Conservation (phyloP, 2,329 filamentous ascomycete genomes). For the Herpomyces periplanetae region DNA sequence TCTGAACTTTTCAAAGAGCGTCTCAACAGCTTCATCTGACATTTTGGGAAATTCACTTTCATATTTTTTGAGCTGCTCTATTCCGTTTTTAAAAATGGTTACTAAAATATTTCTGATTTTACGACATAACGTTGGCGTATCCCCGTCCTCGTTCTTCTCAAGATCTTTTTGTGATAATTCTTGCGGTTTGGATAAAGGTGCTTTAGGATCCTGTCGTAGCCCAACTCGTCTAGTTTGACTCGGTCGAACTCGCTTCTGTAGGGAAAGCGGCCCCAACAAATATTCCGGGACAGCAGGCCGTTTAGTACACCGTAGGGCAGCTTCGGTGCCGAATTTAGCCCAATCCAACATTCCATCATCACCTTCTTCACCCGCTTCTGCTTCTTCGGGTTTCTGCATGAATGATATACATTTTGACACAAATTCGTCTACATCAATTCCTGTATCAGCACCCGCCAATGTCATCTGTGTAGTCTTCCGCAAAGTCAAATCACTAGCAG, state of each 20-base stretch:
- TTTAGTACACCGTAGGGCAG: constrained; percentile 27
- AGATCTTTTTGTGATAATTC: constrained; percentile 35
- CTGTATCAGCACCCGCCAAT: constrained; percentile 27
- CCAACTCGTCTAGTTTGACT: constrained; percentile 26
- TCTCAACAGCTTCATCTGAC: constrained; percentile 1
- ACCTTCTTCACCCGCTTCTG: constrained; percentile 15
- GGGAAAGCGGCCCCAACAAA: constrained; percentile 48
- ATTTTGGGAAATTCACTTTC: constrained; percentile 5
- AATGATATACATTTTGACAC: constrained; percentile 58
- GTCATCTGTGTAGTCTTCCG: constrained; percentile 35
- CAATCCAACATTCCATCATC: constrained; percentile 48
- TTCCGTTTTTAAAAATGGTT: constrained; percentile 7
- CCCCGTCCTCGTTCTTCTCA: constrained; percentile 31
- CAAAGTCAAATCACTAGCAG: constrained; percentile 35
- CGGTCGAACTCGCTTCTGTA: constrained; percentile 44
- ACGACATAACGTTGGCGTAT: constrained; percentile 36
- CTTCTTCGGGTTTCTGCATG: constrained; percentile 25
- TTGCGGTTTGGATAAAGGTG: constrained; percentile 28
- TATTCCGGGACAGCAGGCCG: constrained; percentile 46
- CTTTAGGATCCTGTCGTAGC: constrained; percentile 21
- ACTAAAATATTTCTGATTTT: constrained; percentile 23
- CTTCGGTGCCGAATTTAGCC: constrained; percentile 38
- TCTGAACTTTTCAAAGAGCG: constrained; percentile 21
- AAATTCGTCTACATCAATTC: constrained; percentile 63
- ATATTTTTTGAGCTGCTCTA: constrained; percentile 6